Evolutionary conservation across 1,284 basidiomycete genomes (phyloP), one percentile per base, ranked within the genome.

Genomic region (Malassezia arunalokei): DNA sequence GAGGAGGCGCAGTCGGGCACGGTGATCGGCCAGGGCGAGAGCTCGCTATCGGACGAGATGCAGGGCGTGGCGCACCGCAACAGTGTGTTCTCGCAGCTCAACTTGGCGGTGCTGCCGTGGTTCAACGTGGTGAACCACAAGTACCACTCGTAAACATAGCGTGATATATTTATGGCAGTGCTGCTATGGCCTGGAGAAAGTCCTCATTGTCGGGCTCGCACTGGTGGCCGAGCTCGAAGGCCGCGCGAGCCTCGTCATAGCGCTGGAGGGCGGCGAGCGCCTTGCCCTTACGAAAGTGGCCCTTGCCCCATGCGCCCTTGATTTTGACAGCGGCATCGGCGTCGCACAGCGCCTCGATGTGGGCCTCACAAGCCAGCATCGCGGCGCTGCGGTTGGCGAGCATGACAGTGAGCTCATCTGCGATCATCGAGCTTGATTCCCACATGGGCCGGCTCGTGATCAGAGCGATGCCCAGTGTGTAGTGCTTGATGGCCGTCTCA

Each of bases 351-450:
- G 91, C 87, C 43, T 83, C 82, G 50, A 89, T 78, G 73, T 79
- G 83, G 60, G 91, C 86, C 6, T 82, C 82, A 1, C 80, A 77
- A 56, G 86, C 85, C 46, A 81, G 80, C 74, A 84, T 85, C 1
- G 90, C 85, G 0, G 90, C 88, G 6, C 85, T 87, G 46, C 92
- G 81, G 74, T 98, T 98, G 56, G 87, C 91, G 40, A 98, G 74
- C 59, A 87, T 80, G 29, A 87, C 82, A 8, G 86, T 83, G 40
- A 94, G 79, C 71, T 98, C 92, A 62, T 98, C 92, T 45, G 86
- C 80, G 74, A 87, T 81, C 54, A 90, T 72, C 37, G 81, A 79
- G 47, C 84, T 83, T 3, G 81, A 78, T 73, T 98, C 92, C 87
- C 91, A 96, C 33, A 87, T 83, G 8, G 89, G 85, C 33, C 92